Evolutionary conservation across 78 protist genomes (phyloP).

Genomic region (Isochrysis galbana): DNA sequence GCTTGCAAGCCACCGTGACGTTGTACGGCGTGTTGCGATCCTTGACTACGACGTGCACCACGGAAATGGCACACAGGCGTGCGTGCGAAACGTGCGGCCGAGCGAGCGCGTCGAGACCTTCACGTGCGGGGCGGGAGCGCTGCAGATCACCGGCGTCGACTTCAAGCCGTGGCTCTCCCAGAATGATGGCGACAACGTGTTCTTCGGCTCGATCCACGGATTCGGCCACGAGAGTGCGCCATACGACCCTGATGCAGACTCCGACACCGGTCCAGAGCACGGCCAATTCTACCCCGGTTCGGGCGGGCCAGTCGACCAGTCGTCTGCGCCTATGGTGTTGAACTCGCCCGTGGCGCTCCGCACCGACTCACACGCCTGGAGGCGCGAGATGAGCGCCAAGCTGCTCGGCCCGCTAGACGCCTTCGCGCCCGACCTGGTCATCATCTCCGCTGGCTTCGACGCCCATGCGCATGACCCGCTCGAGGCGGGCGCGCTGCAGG

Average conservation of each 20-base stretch:
- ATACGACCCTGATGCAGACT: too few relatives aligned
- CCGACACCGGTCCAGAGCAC: background rate
- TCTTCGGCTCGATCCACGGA: conserved; percentile 3
- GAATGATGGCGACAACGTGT: background rate
- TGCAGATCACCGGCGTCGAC: background rate
- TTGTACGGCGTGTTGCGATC: conserved; percentile 57
- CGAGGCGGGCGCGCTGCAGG: background rate
- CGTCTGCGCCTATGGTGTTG: background rate
- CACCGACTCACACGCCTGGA: background rate
- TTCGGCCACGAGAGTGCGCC: background rate
- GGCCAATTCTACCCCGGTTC: background rate
- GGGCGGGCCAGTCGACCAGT: background rate
- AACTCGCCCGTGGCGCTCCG: background rate
- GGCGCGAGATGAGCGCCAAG: background rate
- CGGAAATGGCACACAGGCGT: conserved; percentile 81
- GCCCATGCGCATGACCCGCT: conserved; percentile 9
- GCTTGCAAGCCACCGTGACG: conserved; percentile 50
- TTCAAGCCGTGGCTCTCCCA: background rate
- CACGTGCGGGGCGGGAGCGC: background rate
- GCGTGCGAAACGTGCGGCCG: conserved; percentile 38
- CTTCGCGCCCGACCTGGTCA: background rate
- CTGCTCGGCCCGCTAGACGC: background rate
- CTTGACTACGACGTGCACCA: conserved; percentile 85
- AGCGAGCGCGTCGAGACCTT: background rate
- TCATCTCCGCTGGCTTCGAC: conserved; percentile 16